These are phyloP conservation scores for Annulohypoxylon truncatum DNA, from an alignment of 2,329 filamentous ascomycete species.

Conservation along the genomic window DNA sequence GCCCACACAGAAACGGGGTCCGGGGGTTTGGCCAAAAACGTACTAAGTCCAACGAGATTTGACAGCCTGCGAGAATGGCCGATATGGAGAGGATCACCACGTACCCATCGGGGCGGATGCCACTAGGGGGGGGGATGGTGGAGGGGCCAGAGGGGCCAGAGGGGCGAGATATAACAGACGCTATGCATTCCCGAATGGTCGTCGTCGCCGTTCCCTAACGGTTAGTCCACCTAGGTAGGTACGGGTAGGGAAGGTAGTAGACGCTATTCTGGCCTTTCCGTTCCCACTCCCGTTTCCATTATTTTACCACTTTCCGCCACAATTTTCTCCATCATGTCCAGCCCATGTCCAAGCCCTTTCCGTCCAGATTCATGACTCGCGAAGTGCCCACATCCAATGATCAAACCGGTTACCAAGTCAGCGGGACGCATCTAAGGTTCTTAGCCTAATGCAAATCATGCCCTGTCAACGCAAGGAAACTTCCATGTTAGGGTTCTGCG, in stretches of 20 bases:
- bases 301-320: too few relatives aligned
- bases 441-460: slow-evolving; percentile 35
- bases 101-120: slow-evolving; percentile 41
- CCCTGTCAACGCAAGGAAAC: slow-evolving; percentile 21
- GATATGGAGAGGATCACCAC: slow-evolving; percentile 28
- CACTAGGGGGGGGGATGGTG: slow-evolving; percentile 17
- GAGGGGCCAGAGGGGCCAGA: not conserved
- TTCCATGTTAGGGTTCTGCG: slow-evolving; percentile 17
- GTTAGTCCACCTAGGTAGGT: slow-evolving; percentile 5
- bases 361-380: slow-evolving; percentile 32
- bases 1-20: slow-evolving; percentile 28
- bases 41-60: slow-evolving; percentile 39
- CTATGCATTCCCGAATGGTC: slow-evolving; percentile 37
- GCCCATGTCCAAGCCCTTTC: too few relatives aligned
- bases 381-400: slow-evolving; percentile 7
- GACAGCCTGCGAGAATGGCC: slow-evolving; percentile 40
- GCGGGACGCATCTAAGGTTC: slow-evolving; percentile 29
- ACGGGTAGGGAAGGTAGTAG: slow-evolving; percentile 24
- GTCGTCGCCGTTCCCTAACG: slow-evolving; percentile 26
- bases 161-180: slow-evolving; percentile 17
- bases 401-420: slow-evolving; percentile 31
- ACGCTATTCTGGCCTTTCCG: slow-evolving; percentile 3
- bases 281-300: not conserved
- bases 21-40: slow-evolving; percentile 42
- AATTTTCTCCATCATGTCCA: not conserved